A percentile compares a stretch with the other conserved stretches of the same genome.
These are phyloP conservation scores for Arthroderma sp. DNA, from an alignment of 2,329 filamentous ascomycete genomes.

Conservation along the genomic window DNA sequence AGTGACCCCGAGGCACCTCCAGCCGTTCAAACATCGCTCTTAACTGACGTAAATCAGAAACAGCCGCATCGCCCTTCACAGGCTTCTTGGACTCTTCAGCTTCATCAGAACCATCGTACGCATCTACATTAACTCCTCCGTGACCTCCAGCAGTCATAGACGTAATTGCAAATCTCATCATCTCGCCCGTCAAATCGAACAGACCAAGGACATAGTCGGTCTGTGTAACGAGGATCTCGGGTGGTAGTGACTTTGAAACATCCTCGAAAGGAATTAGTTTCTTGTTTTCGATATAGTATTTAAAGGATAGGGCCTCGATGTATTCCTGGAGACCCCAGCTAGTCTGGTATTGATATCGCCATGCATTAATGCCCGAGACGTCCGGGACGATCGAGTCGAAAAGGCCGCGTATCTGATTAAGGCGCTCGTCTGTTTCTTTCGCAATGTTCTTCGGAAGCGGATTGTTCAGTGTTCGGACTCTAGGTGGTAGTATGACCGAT, in stretches of 20 bases:
- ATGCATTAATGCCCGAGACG: slow-evolving; percentile 62
- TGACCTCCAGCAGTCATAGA: slow-evolving; percentile 61
- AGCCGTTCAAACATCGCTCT: slow-evolving; percentile 65
- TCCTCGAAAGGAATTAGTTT: slow-evolving; percentile 56
- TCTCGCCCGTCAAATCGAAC: slow-evolving; percentile 86
- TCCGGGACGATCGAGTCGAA: slow-evolving; percentile 59
- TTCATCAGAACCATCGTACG: slow-evolving; percentile 5
- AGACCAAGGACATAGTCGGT: slow-evolving; percentile 84
- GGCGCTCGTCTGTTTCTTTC: slow-evolving; percentile 56
- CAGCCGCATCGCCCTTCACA: slow-evolving; percentile 40
- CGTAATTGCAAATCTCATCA: slow-evolving; percentile 94
- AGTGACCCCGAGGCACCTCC: slow-evolving; percentile 40
- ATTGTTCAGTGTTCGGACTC: slow-evolving; percentile 27
- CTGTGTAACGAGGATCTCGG: slow-evolving; percentile 52
- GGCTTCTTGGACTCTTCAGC: slow-evolving; percentile 15
- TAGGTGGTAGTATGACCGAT: slow-evolving; percentile 8
- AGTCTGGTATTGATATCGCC: slow-evolving; percentile 68
- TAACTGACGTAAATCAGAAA: slow-evolving; percentile 68
- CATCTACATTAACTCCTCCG: slow-evolving; percentile 20
- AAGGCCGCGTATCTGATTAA: slow-evolving; percentile 56
- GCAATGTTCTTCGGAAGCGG: slow-evolving; percentile 53
- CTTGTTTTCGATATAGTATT: slow-evolving; percentile 72
- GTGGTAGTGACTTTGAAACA: slow-evolving; percentile 33
- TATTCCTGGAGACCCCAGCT: slow-evolving; percentile 79
- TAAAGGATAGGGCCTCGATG: slow-evolving; percentile 80